Conservation (phyloP, 352 stramenopile genomes). For the Globisporangium rhizosaccharum region DNA sequence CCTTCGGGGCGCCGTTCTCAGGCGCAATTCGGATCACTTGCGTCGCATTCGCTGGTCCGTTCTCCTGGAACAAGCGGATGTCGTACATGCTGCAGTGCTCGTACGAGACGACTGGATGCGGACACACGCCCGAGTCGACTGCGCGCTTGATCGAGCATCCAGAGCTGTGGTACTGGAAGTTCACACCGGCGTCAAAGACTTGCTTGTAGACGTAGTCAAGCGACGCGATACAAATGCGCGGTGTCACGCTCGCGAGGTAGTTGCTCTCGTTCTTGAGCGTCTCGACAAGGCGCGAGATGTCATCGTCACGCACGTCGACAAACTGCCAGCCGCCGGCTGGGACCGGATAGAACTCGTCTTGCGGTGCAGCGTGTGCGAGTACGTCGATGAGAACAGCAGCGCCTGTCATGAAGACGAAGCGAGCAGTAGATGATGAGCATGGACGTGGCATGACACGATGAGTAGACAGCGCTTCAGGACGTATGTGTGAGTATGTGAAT, state of each 20-base stretch:
- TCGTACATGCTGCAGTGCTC: slow-evolving; percentile 4
- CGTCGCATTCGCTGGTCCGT: slow-evolving; percentile 1
- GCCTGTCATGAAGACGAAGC: no score
- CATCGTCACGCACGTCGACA: slow-evolving; percentile 4
- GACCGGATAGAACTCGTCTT: neutral
- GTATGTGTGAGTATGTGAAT: neutral
- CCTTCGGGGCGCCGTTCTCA: slow-evolving; percentile 4
- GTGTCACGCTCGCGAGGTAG: slow-evolving; percentile 92
- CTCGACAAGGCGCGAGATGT: slow-evolving; percentile 1
- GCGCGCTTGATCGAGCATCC: slow-evolving; percentile 3
- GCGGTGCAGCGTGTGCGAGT: neutral
- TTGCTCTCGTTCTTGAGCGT: slow-evolving; percentile 11
- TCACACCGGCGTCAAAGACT: slow-evolving; percentile 25
- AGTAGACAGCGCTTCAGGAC: neutral
- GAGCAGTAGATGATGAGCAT: neutral
- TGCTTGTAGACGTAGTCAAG: slow-evolving; percentile 87
- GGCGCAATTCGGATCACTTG: slow-evolving; percentile 9
- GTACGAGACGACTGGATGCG: slow-evolving; percentile 1
- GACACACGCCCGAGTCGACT: neutral
- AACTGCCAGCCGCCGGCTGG: neutral
- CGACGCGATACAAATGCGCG: slow-evolving; percentile 67
- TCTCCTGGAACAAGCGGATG: slow-evolving; percentile 9
- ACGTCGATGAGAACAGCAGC: neutral
- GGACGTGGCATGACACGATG: no score
- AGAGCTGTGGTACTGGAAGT: slow-evolving; percentile 11